Base-by-base conservation (phyloP, 495 filamentous ascomycete species). In the Neurospora discreta region DNA sequence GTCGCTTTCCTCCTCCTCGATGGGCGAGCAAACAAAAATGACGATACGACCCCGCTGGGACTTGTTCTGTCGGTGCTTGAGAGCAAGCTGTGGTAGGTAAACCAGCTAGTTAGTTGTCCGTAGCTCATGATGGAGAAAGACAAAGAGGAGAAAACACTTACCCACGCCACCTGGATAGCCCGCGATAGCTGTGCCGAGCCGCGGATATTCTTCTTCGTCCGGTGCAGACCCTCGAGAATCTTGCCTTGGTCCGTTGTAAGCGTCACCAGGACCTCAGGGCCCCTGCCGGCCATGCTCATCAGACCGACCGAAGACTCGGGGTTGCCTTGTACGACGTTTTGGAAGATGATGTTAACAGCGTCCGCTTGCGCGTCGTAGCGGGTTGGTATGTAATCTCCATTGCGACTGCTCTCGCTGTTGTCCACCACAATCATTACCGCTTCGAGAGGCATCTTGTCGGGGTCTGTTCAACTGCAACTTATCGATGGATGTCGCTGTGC, bases 211-310 rank as follows among this genome's bases (percentile, higher is more conserved):
- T 95, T 95, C 85, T 97, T 98, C 39, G 94, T 98, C 71, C 91
- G 88, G 79, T 98, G 94, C 75, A 99, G 84, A 70, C 95, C 95
- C 68, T 95, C 92, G 74, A 98, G 85, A 73, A 99, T 93, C 82
- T 96, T 94, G 77, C 95, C 96, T 76, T 95, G 92, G 79, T 98
- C 95, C 65, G 92, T 92, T 68, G 95, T 98, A 80, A 98, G 87
- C 26, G 96, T 99, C 36, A 95, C 95, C 44, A 98, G 87, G 71
- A 98, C 94, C 83, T 99, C 96, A 52, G 95, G 95, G 15, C 94
- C 93, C 77, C 94, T 95, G 76, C 95, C 95, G 72, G 93, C 95
- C 94, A 98, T 98, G 81, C 92, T 97, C 94, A 99, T 97, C 68
- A 99, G 86, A 73, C 95, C 95, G 70, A 98, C 96, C 30, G 93